Conservation (phyloP, 2,329 filamentous ascomycete species). For the Cercospora beticola region DNA sequence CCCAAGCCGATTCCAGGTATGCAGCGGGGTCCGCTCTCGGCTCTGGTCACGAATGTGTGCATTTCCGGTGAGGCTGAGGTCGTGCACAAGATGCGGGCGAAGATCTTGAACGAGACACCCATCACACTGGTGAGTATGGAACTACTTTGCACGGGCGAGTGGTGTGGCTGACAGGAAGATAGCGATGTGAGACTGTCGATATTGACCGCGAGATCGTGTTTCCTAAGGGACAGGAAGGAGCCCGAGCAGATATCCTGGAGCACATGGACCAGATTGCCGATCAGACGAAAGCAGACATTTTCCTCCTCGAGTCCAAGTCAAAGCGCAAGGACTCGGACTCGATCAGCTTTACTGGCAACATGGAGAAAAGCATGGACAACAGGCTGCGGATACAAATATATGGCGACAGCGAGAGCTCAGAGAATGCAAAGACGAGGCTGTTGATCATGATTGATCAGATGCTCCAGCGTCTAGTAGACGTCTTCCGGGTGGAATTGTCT, state of each 20-base stretch:
- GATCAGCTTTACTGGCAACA: slow-evolving; percentile 71
- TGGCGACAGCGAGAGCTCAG: slow-evolving; percentile 89
- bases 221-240: slow-evolving; percentile 57
- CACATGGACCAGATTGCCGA: slow-evolving; percentile 83
- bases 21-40: slow-evolving; percentile 51
- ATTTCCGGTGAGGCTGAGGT: slow-evolving; percentile 84
- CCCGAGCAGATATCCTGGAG: slow-evolving; percentile 69
- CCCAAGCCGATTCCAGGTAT: slow-evolving; percentile 61
- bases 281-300: slow-evolving; percentile 94
- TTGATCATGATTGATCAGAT: slow-evolving; percentile 97
- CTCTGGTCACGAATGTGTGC: slow-evolving; percentile 75
- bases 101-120: slow-evolving; percentile 86
- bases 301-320: slow-evolving; percentile 81
- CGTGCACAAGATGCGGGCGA: slow-evolving; percentile 85
- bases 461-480: slow-evolving; percentile 73
- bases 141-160: slow-evolving; percentile 7
- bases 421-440: slow-evolving; percentile 94
- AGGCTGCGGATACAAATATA: slow-evolving; percentile 92
- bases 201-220: slow-evolving; percentile 90
- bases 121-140: slow-evolving; percentile 75
- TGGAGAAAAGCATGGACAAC: slow-evolving; percentile 80
- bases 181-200: slow-evolving; percentile 92
- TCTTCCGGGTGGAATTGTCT: slow-evolving; percentile 77
- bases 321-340: slow-evolving; percentile 70
- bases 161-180: slow-evolving; percentile 35